Evolutionary conservation across 805 yeast genomes (phyloP), one percentile per base, ranked within the genome.

Genomic region (Yamadazyma sp.): DNA sequence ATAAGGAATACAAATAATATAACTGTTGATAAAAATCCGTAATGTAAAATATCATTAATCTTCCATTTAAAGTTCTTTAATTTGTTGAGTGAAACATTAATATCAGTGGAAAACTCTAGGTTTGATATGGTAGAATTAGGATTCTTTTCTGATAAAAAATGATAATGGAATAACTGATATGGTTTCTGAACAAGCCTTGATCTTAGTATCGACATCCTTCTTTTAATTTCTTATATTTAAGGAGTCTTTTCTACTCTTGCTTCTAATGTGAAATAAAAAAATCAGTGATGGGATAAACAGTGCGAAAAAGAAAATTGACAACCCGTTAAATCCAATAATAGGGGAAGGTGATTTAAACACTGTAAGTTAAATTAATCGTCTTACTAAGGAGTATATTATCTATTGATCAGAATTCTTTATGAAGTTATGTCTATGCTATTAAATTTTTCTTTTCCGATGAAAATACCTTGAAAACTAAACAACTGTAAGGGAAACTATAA

Each of bases 1-100:
- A 80, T 64, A 38, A 74, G 51, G 35, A 79, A 74, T 8, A 80
- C 85, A 53, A 78, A 75, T 23, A 73, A 43, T 52, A 80, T 67
- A 43, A 86, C 71, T 42, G 67, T 52, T 26, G 73, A 43, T 42
- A 77, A 48, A 47, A 79, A 64, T 23, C 71, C 61, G 62, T 72
- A 69, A 72, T 74, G 76, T 33, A 62, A 49, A 40, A 75, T 52
- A 44, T 86, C 94, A 23, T 60, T 56, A 9, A 48, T 41, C 0
- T 69, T 56, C 59, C 74, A 69, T 26, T 61, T 53, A 47, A 69
- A 71, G 23, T 55, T 54, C 49, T 60, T 62, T 25, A 79, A 51
- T 45, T 61, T 64, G 31, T 53, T 44, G 27, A 79, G 41, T 3
- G 75, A 58, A 12, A 57, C 47, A 18, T 55, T 55, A 8, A 76